Conservation (phyloP, 768 basidiomycete species). For the Boletellus sp. region DNA sequence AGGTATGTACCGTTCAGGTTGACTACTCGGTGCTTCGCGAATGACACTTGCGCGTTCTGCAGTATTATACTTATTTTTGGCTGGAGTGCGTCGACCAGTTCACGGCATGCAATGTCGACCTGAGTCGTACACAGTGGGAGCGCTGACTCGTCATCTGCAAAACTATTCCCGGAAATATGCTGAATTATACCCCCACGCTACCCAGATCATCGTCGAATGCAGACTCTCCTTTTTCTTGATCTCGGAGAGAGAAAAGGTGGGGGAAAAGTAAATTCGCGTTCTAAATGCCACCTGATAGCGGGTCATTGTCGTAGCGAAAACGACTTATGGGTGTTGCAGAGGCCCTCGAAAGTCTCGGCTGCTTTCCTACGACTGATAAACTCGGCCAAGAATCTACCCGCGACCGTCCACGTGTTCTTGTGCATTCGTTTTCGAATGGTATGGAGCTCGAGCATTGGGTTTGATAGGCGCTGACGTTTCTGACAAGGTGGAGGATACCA, state of each 20-base stretch:
- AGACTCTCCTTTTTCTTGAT: conserved; percentile 19
- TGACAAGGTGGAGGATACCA: conserved; percentile 22
- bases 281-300: not conserved
- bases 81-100: conserved; percentile 20
- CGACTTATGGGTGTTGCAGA: conserved; percentile 22
- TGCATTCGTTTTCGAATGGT: conserved; percentile 32
- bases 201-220: conserved; percentile 27
- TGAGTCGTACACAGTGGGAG: conserved; percentile 22
- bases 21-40: not conserved
- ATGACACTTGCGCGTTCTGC: not conserved
- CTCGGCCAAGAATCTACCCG: not conserved
- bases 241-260: conserved; percentile 11
- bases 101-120: not conserved
- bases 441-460: not conserved
- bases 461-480: not conserved
- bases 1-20: conserved; percentile 13
- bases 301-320: conserved; percentile 6
- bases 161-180: conserved; percentile 23
- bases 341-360: conserved; percentile 23
- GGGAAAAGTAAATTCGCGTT: not conserved
- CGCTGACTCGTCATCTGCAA: conserved; percentile 23
- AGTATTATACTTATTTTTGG: conserved; percentile 31
- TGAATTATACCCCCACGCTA: conserved; percentile 25
- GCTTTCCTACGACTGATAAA: conserved; percentile 8
- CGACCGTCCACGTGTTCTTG: conserved; percentile 19